Evolutionary conservation across 2,329 filamentous ascomycete species (phyloP), one percentile per base, ranked within the genome.

Genomic region (Lasiodiplodia sp.): DNA sequence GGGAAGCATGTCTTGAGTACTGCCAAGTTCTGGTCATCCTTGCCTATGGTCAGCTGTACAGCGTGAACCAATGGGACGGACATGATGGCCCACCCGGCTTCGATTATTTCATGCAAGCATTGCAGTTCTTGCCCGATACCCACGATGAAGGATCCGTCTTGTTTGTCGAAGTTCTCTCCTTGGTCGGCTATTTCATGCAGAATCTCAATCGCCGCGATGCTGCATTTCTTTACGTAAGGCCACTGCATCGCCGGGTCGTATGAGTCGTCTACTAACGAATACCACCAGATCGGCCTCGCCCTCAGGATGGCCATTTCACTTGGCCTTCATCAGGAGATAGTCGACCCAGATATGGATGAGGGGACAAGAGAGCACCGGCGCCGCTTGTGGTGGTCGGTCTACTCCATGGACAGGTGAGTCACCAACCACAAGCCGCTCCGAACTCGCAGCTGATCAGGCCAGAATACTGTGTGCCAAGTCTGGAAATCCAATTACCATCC

Each of bases 221-320:
- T 2, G 85, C 86, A 0, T 87, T 86, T 66, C 77, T 87, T 23
- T 87, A 87, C 69, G 66, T 68, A 56, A n/a, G 44, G 23, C 57
- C 4, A 40, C 8, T 28, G 14, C 38, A 37, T 37, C 38, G 4
- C 14, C 25, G 1, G 4, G 18, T 47, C 25, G n/a, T 18, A 4
- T 38, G 21, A 62, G 21, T 16, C n/a, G 23, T 38, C 12, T 23
- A 14, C 55, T 67, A 28, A 67, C 44, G 25, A 4, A 14, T 18
- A n/a, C 18, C 4, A 12, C 18, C 37, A 68, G 66, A 79, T 82
- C 71, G 58, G 74, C 57, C 63, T 63, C 21, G 86, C 86, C 3
- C 75, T 87, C 31, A 83, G 86, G 14, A 88, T 88, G 86, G 86
- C 86, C 10, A 85, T 87, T 37, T 86, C 83, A 7, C 78, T 87